Percentiles rank a stretch among this genome's conserved stretches.
phyloP scores from a whole-genome alignment of 495 filamentous ascomycete genomes.

The Lasiosphaeria miniovina region DNA sequence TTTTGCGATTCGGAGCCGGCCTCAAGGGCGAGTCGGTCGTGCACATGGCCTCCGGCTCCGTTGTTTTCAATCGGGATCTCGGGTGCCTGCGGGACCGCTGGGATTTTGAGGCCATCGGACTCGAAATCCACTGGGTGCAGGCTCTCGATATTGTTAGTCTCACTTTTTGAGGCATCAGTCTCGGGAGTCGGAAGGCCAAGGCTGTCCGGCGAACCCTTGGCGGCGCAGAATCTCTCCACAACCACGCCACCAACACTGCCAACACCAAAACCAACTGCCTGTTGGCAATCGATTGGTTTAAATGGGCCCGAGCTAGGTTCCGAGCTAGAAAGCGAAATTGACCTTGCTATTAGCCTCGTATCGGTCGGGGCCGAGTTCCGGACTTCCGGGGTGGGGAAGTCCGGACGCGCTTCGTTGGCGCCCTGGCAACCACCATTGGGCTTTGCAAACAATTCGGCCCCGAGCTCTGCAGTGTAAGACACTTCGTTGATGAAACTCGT shows the following conservation, averaged over 20 bases:
- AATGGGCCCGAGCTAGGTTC: conserved; percentile 20
- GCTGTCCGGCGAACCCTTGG: not conserved
- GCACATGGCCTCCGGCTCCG: not conserved
- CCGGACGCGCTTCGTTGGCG: conserved; percentile 20
- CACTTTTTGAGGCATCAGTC: not conserved
- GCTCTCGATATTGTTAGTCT: conserved; percentile 2
- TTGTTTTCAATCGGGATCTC: not conserved
- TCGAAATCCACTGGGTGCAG: not conserved
- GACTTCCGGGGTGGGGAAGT: conserved; percentile 25
- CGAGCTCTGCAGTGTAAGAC: conserved; percentile 9
- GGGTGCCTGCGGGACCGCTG: not conserved
- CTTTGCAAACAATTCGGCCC: conserved; percentile 18
- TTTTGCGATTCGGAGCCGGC: too few relatives aligned
- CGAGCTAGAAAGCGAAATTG: not conserved
- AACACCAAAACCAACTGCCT: not conserved
- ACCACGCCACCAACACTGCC: not conserved
- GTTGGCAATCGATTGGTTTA: conserved; percentile 10
- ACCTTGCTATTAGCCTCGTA: not conserved
- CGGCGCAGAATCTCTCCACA: not conserved
- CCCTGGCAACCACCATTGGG: conserved; percentile 6
- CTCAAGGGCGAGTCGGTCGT: too few relatives aligned
- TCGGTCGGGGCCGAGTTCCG: conserved; percentile 11
- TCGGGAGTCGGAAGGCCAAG: not conserved
- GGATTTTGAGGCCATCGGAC: not conserved
- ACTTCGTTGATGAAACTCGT: not conserved